These are phyloP conservation scores for Brassica balearica DNA, from an alignment of 441 rosid species.

Conservation along the genomic window DNA sequence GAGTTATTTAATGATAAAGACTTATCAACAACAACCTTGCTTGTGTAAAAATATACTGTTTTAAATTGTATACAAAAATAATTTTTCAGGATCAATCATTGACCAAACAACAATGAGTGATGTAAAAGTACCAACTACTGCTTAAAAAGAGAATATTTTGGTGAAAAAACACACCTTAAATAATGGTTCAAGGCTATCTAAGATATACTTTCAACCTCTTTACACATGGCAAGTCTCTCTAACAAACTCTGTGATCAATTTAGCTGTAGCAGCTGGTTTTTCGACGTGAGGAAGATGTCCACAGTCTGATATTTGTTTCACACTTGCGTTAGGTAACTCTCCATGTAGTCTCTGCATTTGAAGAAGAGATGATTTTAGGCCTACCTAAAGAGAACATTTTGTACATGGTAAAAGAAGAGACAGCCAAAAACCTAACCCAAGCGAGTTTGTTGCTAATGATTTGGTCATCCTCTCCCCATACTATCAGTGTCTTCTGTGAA, in stretches of 20 bases:
- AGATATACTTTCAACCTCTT: conserved; percentile 43
- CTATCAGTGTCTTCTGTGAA: conserved; percentile 69
- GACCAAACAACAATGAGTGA: conserved; percentile 29
- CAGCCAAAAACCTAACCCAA: conserved; percentile 53
- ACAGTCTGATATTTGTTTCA: conserved; percentile 70
- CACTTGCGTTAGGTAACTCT: conserved; percentile 65
- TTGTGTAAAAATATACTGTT: background rate
- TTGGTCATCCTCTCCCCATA: conserved; percentile 88
- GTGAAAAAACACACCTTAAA: conserved; percentile 25
- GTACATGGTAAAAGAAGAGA: background rate
- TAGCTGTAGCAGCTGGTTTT: conserved; percentile 60
- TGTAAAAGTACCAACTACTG: conserved; percentile 33
- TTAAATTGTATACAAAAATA: background rate
- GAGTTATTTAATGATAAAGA: conserved; percentile 31
- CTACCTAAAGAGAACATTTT: conserved; percentile 5
- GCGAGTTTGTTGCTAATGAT: conserved; percentile 75
- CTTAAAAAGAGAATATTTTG: background rate
- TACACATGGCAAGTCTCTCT: conserved; percentile 45
- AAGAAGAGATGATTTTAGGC: conserved; percentile 12
- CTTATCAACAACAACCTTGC: conserved; percentile 37
- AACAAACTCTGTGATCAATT: conserved; percentile 63
- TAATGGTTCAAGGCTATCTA: conserved; percentile 13
- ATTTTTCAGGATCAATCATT: conserved; percentile 29
- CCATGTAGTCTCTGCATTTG: conserved; percentile 66
- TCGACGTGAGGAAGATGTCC: conserved; percentile 94